Conservation (phyloP, 2,329 filamentous ascomycete genomes). For the Chaetomiaceae sp. region DNA sequence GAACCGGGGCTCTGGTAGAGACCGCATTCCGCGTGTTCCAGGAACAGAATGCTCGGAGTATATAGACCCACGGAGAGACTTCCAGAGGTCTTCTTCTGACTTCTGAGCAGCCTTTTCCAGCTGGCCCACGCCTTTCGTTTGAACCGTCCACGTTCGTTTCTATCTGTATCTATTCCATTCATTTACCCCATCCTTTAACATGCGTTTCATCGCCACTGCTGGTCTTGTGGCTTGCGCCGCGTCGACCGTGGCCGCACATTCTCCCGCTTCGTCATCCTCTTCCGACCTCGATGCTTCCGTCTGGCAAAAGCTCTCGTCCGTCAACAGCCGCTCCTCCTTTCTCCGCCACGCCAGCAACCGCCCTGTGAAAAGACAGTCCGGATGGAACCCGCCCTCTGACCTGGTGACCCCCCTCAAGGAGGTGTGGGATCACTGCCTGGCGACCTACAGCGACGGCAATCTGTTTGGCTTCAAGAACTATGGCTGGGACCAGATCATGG, state of each 20-base stretch:
- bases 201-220: neutral
- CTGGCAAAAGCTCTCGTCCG: neutral
- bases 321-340: neutral
- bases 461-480: constrained; percentile 2
- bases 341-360: neutral
- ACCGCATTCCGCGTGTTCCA: no score
- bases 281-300: neutral
- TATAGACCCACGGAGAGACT: no score
- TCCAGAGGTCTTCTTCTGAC: no score
- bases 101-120: no score
- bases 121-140: neutral
- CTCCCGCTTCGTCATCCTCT: neutral
- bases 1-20: no score
- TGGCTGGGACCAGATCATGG: constrained; percentile 3
- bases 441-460: neutral
- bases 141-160: neutral
- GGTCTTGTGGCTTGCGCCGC: neutral
- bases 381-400: neutral
- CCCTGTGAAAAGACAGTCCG: neutral
- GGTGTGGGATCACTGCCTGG: neutral
- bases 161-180: neutral
- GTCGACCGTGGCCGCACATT: neutral
- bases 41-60: no score
- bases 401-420: neutral
- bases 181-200: neutral